Percentiles rank a stretch among this genome's conserved stretches.
These are phyloP conservation scores for Castanea mollissima DNA, from an alignment of 306 rosid species.

Conservation along the genomic window DNA sequence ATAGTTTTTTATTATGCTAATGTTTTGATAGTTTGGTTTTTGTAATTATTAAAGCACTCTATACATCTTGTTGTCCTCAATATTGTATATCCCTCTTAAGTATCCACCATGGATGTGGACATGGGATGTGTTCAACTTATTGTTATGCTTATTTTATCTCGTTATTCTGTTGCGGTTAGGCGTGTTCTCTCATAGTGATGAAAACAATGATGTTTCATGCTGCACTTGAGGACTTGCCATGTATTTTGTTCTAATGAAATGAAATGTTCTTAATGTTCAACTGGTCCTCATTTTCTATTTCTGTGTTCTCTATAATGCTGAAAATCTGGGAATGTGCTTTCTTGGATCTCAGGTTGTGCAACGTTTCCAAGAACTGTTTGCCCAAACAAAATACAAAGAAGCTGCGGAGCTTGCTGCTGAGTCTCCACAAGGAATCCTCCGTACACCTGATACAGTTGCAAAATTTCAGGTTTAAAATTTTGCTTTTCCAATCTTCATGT, in stretches of 20 bases:
- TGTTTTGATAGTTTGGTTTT: not conserved
- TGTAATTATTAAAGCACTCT: not conserved
- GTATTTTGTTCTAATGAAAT: not conserved
- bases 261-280: not conserved
- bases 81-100: not conserved
- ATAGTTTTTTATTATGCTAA: not conserved
- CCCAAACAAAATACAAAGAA: conserved; percentile 98
- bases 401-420: conserved; percentile 99
- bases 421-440: conserved; percentile 97
- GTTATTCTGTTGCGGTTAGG: not conserved
- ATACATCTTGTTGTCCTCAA: not conserved
- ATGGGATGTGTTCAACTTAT: too few relatives aligned
- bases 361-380: conserved; percentile 97
- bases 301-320: conserved; percentile 1
- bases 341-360: conserved; percentile 79
- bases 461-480: conserved; percentile 80
- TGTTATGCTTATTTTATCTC: too few relatives aligned
- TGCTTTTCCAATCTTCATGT: not conserved
- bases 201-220: not conserved
- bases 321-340: conserved; percentile 16
- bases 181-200: not conserved
- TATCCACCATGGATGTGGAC: not conserved
- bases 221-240: not conserved
- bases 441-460: conserved; percentile 97
- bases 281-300: not conserved